Percentiles rank a stretch among this genome's conserved stretches.
phyloP scores from a whole-genome alignment of 2,329 filamentous ascomycete species.

The Pseudopyricularia cyperi region DNA sequence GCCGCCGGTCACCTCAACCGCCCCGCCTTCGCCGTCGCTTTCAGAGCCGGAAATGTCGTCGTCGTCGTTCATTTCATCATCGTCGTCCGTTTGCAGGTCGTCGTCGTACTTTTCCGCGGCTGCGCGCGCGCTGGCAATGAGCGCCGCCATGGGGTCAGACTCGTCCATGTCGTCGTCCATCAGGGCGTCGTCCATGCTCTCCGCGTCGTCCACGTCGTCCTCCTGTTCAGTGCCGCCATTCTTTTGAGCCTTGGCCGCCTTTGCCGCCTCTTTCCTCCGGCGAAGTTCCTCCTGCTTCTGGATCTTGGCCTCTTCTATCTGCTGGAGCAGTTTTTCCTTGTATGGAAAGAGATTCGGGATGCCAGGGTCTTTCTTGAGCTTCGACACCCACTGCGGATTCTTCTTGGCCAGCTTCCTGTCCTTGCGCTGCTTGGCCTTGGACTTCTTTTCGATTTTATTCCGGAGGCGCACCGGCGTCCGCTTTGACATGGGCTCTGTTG shows the following conservation, averaged over 20 bases:
- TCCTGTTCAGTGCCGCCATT: constrained; percentile 1
- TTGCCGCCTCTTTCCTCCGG: constrained; percentile 58
- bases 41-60: constrained; percentile 31
- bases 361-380: constrained; percentile 93
- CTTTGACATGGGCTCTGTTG: constrained; percentile 84
- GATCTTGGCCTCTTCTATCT: constrained; percentile 81
- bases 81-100: constrained; percentile 46
- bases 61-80: constrained; percentile 32
- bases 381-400: constrained; percentile 93
- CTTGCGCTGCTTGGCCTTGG: constrained; percentile 83
- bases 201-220: constrained; percentile 21
- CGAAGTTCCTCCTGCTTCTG: constrained; percentile 69
- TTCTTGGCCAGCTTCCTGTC: constrained; percentile 80
- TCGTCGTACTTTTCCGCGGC: constrained; percentile 65
- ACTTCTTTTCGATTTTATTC: constrained; percentile 92
- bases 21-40: constrained; percentile 41
- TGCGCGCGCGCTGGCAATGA: constrained; percentile 70
- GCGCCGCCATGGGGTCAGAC: constrained; percentile 82
- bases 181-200: constrained; percentile 35
- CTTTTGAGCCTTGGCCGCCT: constrained; percentile 46
- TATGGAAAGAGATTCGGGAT: constrained; percentile 97
- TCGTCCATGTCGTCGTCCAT: constrained; percentile 51
- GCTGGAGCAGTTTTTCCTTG: constrained; percentile 87
- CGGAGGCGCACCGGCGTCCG: constrained; percentile 77
- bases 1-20: constrained; percentile 34